These are phyloP conservation scores for Candida succiphila DNA, from an alignment of 805 yeast species.

Conservation along the genomic window DNA sequence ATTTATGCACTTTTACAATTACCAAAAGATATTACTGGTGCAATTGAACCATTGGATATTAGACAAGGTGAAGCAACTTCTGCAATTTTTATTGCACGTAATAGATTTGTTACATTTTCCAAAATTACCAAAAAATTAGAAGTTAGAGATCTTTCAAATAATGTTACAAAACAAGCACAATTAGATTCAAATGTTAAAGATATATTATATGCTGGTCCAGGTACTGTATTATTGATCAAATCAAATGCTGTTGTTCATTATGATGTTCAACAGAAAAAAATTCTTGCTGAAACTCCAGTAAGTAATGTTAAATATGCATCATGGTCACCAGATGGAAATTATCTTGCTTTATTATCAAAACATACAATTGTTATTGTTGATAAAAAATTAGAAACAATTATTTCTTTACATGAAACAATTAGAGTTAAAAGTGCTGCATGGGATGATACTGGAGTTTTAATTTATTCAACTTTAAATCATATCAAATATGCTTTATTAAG, in stretches of 20 bases:
- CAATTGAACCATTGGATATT: conserved; percentile 82
- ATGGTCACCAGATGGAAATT: conserved; percentile 84
- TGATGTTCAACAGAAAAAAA: conserved; percentile 90
- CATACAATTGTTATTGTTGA: conserved; percentile 88
- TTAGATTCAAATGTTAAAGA: conserved; percentile 58
- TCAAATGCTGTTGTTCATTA: conserved; percentile 63
- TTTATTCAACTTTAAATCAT: conserved; percentile 92
- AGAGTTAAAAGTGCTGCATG: conserved; percentile 95
- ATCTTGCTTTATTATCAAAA: conserved; percentile 80
- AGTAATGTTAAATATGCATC: conserved; percentile 78
- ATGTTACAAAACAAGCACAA: conserved; percentile 72
- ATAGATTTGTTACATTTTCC: conserved; percentile 78
- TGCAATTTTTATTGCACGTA: conserved; percentile 90
- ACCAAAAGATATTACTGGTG: conserved; percentile 85
- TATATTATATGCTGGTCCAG: conserved; percentile 72
- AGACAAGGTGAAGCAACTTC: conserved; percentile 73
- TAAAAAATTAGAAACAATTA: conserved; percentile 63
- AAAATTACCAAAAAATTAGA: conserved; percentile 58
- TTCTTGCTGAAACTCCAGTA: conserved; percentile 55
- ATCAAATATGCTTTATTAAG: conserved; percentile 87
- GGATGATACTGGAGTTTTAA: conserved; percentile 88
- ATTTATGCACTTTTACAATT: conserved; percentile 65
- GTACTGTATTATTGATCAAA: conserved; percentile 70
- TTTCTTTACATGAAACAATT: conserved; percentile 91
- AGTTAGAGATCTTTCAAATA: conserved; percentile 74